These are phyloP conservation scores for Lodderomyces pseudojiufengensis DNA, from an alignment of 1,139 yeast species.

Conservation along the genomic window DNA sequence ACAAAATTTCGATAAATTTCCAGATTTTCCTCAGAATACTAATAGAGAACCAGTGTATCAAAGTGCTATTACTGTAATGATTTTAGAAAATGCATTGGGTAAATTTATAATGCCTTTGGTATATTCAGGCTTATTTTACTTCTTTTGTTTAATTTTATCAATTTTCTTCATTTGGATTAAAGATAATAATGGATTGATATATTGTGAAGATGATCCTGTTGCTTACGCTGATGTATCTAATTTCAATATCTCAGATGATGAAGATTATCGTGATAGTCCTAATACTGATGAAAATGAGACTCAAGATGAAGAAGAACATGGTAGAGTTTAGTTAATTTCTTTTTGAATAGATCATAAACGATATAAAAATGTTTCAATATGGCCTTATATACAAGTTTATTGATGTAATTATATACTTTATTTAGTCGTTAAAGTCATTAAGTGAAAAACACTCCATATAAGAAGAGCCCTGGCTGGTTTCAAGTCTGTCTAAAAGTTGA, in stretches of 20 bases:
- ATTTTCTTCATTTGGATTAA: conserved; percentile 36
- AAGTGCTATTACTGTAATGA: conserved; percentile 6
- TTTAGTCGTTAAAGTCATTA: no score
- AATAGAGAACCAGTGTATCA: conserved; percentile 6
- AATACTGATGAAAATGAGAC: no score
- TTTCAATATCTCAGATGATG: conserved; percentile 23
- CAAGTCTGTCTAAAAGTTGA: no score
- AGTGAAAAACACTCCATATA: no score
- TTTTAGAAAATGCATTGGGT: conserved; percentile 4
- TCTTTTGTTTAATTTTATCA: conserved; percentile 18
- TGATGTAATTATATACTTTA: no score
- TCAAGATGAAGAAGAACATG: neutral
- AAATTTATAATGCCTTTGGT: conserved; percentile 6
- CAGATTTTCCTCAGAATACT: conserved; percentile 7
- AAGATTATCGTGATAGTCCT: conserved; percentile 6
- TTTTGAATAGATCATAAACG: no score
- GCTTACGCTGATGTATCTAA: conserved; percentile 18
- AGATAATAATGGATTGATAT: conserved; percentile 31
- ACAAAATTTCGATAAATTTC: conserved; percentile 1
- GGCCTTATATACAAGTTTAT: no score
- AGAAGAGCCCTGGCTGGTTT: no score
- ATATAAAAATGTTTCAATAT: no score
- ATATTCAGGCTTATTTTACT: conserved; percentile 17
- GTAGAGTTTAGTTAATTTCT: conserved; percentile 1
- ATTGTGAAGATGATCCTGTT: conserved; percentile 15